Percentiles rank a stretch among this genome's conserved stretches.
Conservation (phyloP, 345 rosid species). For the Brassica napus region Da-Ae NC_063444.1:12764501-12765000, state of each 20-base stretch:
- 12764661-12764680: conserved; percentile 38
- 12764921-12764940: no score
- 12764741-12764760: neutral
- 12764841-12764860: neutral
- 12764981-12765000: no score
- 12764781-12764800: conserved; percentile 19
- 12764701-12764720: conserved; percentile 27
- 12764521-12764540: conserved; percentile 40
- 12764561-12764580: conserved; percentile 52
- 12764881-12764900: no score
- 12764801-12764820: conserved; percentile 20
- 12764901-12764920: no score
- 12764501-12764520: conserved; percentile 34
- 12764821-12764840: neutral
- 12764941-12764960: no score
- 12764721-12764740: conserved; percentile 24
- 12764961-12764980: no score
- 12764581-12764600: conserved; percentile 44
- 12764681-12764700: conserved; percentile 35
- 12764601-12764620: conserved; percentile 79
- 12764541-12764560: conserved; percentile 62
- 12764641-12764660: conserved; percentile 37
- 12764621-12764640: conserved; percentile 96
- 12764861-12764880: no score
- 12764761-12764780: no score